phyloP scores from a whole-genome alignment of 2,329 filamentous ascomycete species.

The Botrytis elliptica region DNA sequence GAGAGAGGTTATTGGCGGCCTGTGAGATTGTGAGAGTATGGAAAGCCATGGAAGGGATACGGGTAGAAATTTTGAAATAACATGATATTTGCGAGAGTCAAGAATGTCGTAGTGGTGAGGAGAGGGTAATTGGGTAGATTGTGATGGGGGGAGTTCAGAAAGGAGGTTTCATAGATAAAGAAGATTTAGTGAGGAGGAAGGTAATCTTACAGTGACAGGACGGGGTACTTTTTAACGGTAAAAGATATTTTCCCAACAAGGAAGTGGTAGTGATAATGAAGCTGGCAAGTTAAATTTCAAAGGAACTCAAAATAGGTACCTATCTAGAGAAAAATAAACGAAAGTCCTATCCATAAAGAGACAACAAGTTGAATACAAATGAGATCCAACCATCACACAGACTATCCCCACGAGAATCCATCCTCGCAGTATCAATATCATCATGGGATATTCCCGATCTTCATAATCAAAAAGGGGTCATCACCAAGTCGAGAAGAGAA shows the following conservation, averaged over 20 bases:
- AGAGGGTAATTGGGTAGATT: background rate
- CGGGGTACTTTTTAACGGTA: background rate
- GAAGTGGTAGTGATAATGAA: too few relatives aligned
- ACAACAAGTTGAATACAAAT: too few relatives aligned
- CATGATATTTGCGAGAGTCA: background rate
- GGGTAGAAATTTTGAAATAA: fast-evolving
- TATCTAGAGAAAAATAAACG: too few relatives aligned
- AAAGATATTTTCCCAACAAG: background rate
- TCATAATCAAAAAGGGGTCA: background rate
- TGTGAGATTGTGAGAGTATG: background rate
- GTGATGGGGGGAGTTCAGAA: background rate
- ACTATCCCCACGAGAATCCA: too few relatives aligned
- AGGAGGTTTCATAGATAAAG: background rate
- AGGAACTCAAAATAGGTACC: too few relatives aligned
- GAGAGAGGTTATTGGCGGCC: background rate
- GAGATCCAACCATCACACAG: too few relatives aligned
- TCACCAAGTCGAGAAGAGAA: background rate
- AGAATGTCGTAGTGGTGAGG: background rate
- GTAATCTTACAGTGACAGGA: background rate
- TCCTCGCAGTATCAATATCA: too few relatives aligned
- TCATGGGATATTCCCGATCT: too few relatives aligned
- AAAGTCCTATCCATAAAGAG: too few relatives aligned
- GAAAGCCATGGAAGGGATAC: background rate
- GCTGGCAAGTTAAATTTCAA: too few relatives aligned
- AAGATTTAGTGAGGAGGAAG: background rate